Conservation (phyloP, 2,329 filamentous ascomycete genomes). For the Ilyonectria robusta region DNA sequence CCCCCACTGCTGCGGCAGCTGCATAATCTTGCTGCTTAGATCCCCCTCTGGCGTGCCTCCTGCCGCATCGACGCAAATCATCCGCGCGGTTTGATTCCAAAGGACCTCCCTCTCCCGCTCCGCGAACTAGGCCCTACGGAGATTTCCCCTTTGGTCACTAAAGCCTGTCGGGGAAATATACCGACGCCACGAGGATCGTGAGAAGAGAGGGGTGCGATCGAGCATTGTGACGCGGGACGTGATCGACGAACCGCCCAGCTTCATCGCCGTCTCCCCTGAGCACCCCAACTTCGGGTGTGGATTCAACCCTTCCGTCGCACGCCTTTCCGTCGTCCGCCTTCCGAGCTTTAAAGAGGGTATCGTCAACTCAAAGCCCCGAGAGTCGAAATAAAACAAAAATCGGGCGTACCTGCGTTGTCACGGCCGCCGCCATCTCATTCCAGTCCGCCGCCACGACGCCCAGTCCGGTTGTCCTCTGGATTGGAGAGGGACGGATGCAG, state of each 20-base stretch:
- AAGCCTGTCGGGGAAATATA: not conserved
- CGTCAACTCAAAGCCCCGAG: not conserved
- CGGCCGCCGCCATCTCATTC: conserved; percentile 18
- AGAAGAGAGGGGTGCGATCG: not conserved
- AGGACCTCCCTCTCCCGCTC: not conserved
- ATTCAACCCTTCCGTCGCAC: not conserved
- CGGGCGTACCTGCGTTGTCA: conserved; percentile 21
- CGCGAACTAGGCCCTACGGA: not conserved
- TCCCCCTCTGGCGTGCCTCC: not conserved
- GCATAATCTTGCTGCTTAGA: not conserved
- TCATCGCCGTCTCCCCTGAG: not conserved
- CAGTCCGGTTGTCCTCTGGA: not conserved
- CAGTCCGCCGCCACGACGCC: conserved; percentile 18
- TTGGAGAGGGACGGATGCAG: not conserved
- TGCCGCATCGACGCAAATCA: not conserved
- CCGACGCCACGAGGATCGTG: not conserved
- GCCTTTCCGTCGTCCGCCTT: no score
- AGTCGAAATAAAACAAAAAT: not conserved
- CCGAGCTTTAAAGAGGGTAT: no score
- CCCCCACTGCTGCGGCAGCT: not conserved
- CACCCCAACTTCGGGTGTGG: not conserved
- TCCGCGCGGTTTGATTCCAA: not conserved
- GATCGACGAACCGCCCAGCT: not conserved
- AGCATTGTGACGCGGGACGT: not conserved
- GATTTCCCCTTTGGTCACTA: not conserved